Conservation (phyloP, 169 alveolate species). For the Plasmodium relictum region DNA sequence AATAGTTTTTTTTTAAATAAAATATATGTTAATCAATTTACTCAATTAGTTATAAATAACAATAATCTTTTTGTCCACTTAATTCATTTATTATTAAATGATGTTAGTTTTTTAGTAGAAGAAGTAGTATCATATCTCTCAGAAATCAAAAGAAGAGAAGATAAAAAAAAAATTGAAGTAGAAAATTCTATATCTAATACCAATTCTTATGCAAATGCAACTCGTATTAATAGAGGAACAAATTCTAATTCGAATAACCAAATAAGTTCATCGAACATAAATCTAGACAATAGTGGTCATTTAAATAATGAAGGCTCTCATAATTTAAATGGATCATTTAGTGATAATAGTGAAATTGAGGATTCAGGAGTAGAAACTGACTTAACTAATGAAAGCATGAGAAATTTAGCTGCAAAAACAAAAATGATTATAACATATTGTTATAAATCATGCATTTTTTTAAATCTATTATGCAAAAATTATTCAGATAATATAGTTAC, state of each 20-base stretch:
- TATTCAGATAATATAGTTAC: slow-evolving; percentile 81
- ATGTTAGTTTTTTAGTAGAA: slow-evolving; percentile 89
- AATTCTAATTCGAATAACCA: not conserved
- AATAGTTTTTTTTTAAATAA: slow-evolving; percentile 80
- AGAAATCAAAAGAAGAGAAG: slow-evolving; percentile 89
- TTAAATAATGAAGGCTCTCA: not conserved
- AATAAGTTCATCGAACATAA: not conserved
- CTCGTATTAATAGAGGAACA: not conserved
- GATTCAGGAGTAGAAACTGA: slow-evolving; percentile 68
- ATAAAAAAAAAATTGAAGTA: slow-evolving; percentile 64
- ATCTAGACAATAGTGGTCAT: not conserved
- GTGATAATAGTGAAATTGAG: slow-evolving; percentile 79
- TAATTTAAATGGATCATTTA: slow-evolving; percentile 13
- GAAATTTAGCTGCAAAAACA: slow-evolving; percentile 82
- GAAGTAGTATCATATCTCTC: slow-evolving; percentile 91
- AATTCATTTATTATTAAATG: slow-evolving; percentile 90
- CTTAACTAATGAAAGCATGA: slow-evolving; percentile 78
- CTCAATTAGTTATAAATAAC: slow-evolving; percentile 79
- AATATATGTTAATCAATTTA: slow-evolving; percentile 82
- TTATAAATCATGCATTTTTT: slow-evolving; percentile 83
- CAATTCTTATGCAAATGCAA: not conserved
- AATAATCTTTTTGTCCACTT: slow-evolving; percentile 89
- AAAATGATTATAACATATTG: slow-evolving; percentile 83
- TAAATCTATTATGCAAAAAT: slow-evolving; percentile 83
- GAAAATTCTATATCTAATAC: slow-evolving; percentile 27